phyloP scores from a whole-genome alignment of 73 alveolate genomes.

The Paramecium biaurelia region DNA sequence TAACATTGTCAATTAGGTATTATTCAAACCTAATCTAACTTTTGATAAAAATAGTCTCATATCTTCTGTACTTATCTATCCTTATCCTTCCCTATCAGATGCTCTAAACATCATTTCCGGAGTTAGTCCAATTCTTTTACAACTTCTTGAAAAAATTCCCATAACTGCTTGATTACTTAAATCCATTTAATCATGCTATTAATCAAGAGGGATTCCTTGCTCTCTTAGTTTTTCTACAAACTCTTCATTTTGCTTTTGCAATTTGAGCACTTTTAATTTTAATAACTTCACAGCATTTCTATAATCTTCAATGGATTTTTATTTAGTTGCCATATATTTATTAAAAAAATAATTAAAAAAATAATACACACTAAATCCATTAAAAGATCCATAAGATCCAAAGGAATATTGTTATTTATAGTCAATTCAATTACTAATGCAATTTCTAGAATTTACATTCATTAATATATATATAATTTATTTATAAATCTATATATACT shows the following conservation, averaged over 20 bases:
- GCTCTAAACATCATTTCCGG: slow-evolving; percentile 58
- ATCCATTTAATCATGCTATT: not conserved
- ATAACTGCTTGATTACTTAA: slow-evolving; percentile 21
- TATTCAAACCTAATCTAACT: slow-evolving; percentile 26
- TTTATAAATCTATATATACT: too few species aligned
- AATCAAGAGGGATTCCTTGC: not conserved
- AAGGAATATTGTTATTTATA: not conserved
- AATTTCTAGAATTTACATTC: not conserved
- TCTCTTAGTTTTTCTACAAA: not conserved
- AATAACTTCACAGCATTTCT: slow-evolving; percentile 39
- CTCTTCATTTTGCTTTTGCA: not conserved
- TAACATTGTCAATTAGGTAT: slow-evolving; percentile 12
- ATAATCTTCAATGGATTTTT: slow-evolving; percentile 35
- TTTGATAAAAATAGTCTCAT: slow-evolving; percentile 6
- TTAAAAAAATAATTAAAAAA: not conserved
- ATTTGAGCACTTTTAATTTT: slow-evolving; percentile 2
- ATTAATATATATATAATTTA: not conserved
- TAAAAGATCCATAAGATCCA: not conserved
- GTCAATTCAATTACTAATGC: not conserved
- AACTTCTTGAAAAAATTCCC: slow-evolving; percentile 34
- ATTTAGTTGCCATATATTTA: slow-evolving; percentile 18
- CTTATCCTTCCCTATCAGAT: slow-evolving; percentile 28
- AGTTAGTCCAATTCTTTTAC: slow-evolving; percentile 38
- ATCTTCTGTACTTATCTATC: slow-evolving; percentile 24
- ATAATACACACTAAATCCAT: not conserved